These are phyloP conservation scores for Paramecium bursaria DNA, from an alignment of 73 alveolate genomes.

Conservation along the genomic window DNA sequence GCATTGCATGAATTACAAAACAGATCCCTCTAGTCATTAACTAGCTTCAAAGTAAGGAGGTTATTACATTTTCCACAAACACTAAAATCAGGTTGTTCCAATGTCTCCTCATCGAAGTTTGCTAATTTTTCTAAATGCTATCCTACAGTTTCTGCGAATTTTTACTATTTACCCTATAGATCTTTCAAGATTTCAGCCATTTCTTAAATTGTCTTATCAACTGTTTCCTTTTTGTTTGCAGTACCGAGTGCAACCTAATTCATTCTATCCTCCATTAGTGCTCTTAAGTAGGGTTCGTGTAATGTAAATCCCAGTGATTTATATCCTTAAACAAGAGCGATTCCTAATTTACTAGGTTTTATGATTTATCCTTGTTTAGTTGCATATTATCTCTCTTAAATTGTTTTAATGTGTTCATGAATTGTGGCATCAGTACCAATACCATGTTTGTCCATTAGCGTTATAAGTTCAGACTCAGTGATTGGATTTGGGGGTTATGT, in stretches of 20 bases:
- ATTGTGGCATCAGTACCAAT: conserved; percentile 99
- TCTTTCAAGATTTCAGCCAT: conserved; percentile 82
- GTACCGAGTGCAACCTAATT: conserved; percentile 88
- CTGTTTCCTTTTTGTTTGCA: conserved; percentile 78
- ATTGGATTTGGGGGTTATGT: conserved; percentile 97
- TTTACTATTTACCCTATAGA: conserved; percentile 71
- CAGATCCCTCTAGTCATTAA: conserved; percentile 40
- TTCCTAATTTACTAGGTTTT: conserved; percentile 95
- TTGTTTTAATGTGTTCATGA: conserved; percentile 99
- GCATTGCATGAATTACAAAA: conserved; percentile 42
- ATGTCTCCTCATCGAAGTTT: conserved; percentile 71
- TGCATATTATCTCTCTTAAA: conserved; percentile 94
- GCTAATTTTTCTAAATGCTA: conserved; percentile 74
- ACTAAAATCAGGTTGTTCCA: conserved; percentile 62
- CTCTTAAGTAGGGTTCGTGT: conserved; percentile 93
- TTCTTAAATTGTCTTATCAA: conserved; percentile 79
- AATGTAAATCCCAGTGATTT: conserved; percentile 88
- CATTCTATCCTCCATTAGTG: conserved; percentile 96
- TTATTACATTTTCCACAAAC: conserved; percentile 12
- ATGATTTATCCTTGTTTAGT: conserved; percentile 82
- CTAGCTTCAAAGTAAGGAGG: conserved; percentile 9
- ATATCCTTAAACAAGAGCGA: conserved; percentile 94
- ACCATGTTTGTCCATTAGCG: conserved; percentile 98
- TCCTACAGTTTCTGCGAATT: conserved; percentile 69
- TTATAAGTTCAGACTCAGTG: conserved; percentile 97